Conservation (phyloP, 148 eudicot genomes). For the Amaranthus palmeri region DNA sequence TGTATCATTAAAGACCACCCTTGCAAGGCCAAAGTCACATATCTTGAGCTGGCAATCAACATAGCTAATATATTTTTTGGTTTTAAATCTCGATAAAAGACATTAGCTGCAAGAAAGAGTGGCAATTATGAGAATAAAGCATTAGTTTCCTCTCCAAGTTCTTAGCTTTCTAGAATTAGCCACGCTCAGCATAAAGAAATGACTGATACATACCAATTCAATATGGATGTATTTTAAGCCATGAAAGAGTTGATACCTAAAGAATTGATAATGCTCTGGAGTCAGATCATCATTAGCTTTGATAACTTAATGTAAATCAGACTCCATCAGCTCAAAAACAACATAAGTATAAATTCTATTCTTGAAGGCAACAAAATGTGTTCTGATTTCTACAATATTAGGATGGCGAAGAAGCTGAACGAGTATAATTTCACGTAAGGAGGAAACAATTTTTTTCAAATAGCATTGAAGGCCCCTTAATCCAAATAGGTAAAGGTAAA, state of each 20-base stretch:
- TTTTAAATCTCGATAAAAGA: conserved; percentile 89
- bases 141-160: not conserved
- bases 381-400: conserved; percentile 84
- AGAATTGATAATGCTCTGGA: conserved; percentile 84
- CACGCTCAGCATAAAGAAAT: not conserved
- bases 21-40: conserved; percentile 96
- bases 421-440: conserved; percentile 83
- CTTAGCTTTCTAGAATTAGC: conserved; percentile 5
- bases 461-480: conserved; percentile 38
- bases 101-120: conserved; percentile 74
- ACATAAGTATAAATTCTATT: conserved; percentile 89
- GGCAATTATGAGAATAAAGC: conserved; percentile 11
- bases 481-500: too few relatives aligned
- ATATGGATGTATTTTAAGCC: conserved; percentile 77
- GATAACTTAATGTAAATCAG: conserved; percentile 88
- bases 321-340: conserved; percentile 91
- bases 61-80: conserved; percentile 95
- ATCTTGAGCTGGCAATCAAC: conserved; percentile 97
- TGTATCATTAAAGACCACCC: conserved; percentile 91
- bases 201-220: conserved; percentile 46
- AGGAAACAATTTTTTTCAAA: conserved; percentile 57
- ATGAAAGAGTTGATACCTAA: conserved; percentile 78
- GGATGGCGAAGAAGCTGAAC: conserved; percentile 89
- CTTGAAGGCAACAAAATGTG: conserved; percentile 81
- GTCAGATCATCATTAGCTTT: conserved; percentile 95